phyloP scores from a whole-genome alignment of 73 alveolate species.

The Paramecium tetraurelia region DNA sequence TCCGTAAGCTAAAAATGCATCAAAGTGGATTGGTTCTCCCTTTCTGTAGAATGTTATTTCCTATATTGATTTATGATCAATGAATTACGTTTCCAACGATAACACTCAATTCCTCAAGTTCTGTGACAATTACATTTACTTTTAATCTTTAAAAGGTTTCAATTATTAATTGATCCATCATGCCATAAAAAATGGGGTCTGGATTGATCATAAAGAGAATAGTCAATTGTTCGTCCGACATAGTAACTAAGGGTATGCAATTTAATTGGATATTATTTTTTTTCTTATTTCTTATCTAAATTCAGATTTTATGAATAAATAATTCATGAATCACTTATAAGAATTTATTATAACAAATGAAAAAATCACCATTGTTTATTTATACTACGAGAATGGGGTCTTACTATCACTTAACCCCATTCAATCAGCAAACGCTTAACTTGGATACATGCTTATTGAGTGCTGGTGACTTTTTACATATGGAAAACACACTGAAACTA shows the following conservation, averaged over 20 bases:
- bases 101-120: background rate
- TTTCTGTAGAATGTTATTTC: background rate
- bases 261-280: background rate
- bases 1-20: slow-evolving; percentile 29
- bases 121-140: background rate
- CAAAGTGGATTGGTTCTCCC: background rate
- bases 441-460: background rate
- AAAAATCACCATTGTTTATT: background rate
- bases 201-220: background rate
- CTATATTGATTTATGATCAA: background rate
- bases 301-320: background rate
- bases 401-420: slow-evolving; percentile 11
- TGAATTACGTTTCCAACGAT: background rate
- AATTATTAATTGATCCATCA: background rate
- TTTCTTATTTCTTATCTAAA: background rate
- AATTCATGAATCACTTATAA: background rate
- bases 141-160: background rate
- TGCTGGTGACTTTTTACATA: background rate
- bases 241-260: background rate
- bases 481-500: background rate
- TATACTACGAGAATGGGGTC: background rate
- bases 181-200: slow-evolving; percentile 27
- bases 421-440: background rate
- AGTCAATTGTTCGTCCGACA: background rate
- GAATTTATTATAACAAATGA: background rate